phyloP scores from a whole-genome alignment of 305 asterid genomes.

The Solanum hybrid region DNA sequence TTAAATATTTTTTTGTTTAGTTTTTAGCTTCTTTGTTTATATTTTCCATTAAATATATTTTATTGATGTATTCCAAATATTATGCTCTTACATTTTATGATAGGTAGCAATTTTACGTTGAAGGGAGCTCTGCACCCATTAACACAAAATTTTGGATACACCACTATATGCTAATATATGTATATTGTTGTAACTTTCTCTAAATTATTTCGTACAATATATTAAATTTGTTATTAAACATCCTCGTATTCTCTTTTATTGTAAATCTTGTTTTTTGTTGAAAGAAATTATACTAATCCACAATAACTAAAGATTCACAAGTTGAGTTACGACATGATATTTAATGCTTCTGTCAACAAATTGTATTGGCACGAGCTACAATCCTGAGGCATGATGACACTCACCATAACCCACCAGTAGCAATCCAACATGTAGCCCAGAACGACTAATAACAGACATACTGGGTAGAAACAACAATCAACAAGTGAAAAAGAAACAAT shows the following conservation, averaged over 20 bases:
- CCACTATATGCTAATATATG: background rate
- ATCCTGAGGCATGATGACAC: background rate
- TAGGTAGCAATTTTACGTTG: background rate
- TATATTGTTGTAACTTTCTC: too few species aligned
- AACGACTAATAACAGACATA: background rate
- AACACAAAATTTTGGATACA: background rate
- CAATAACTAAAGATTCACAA: background rate
- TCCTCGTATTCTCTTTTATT: background rate
- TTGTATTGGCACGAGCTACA: background rate
- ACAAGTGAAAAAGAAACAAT: background rate
- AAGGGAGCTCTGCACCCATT: background rate
- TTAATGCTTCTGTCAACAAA: too few species aligned
- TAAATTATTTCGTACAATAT: background rate
- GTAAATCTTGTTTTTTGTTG: background rate
- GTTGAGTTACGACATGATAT: background rate
- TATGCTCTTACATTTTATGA: background rate
- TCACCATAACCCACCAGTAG: background rate
- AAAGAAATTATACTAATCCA: background rate
- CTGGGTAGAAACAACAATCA: background rate
- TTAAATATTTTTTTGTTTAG: background rate
- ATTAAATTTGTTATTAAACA: too few species aligned
- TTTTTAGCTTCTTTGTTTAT: too few species aligned
- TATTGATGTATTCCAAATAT: background rate
- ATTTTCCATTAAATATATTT: background rate
- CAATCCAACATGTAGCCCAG: background rate